Evolutionary conservation across 148 eudicot species (phyloP).

Genomic region (Camellia sinensis): DNA sequence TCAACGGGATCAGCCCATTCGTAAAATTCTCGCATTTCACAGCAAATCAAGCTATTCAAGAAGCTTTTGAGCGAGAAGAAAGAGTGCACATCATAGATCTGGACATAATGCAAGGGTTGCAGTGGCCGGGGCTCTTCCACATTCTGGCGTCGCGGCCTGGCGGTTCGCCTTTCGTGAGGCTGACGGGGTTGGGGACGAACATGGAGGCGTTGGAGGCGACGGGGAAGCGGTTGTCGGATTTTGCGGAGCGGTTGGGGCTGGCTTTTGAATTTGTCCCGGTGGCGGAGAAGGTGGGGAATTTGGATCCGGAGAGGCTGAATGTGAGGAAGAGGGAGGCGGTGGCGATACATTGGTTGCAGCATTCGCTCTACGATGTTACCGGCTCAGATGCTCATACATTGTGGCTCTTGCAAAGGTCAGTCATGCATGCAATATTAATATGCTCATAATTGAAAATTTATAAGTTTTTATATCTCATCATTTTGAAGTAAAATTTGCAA

Average conservation of each 20-base stretch:
- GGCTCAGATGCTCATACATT: constrained; percentile 81
- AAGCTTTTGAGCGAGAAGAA: constrained; percentile 82
- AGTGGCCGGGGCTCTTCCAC: constrained; percentile 95
- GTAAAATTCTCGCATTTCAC: constrained; percentile 95
- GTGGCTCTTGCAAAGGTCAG: constrained; percentile 77
- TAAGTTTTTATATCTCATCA: too few species aligned
- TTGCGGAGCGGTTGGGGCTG: constrained; percentile 73
- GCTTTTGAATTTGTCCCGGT: constrained; percentile 78
- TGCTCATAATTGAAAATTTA: too few species aligned
- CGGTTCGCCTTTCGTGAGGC: constrained; percentile 72
- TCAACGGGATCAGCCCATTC: constrained; percentile 89
- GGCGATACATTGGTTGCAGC: constrained; percentile 97
- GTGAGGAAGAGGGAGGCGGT: constrained; percentile 83
- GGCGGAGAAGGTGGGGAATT: constrained; percentile 78
- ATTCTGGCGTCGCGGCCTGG: constrained; percentile 85
- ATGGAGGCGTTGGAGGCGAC: constrained; percentile 75
- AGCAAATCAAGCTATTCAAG: constrained; percentile 93
- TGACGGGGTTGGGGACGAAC: constrained; percentile 80
- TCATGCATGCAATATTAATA: neutral
- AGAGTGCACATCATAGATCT: constrained; percentile 87
- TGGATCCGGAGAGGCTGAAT: constrained; percentile 63
- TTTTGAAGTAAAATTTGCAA: too few species aligned
- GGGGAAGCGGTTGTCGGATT: constrained; percentile 78
- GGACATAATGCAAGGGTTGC: constrained; percentile 93
- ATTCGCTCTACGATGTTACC: constrained; percentile 90